Evolutionary conservation across 2,329 filamentous ascomycete species (phyloP).

Genomic region (Delphinella strobiligena): DNA sequence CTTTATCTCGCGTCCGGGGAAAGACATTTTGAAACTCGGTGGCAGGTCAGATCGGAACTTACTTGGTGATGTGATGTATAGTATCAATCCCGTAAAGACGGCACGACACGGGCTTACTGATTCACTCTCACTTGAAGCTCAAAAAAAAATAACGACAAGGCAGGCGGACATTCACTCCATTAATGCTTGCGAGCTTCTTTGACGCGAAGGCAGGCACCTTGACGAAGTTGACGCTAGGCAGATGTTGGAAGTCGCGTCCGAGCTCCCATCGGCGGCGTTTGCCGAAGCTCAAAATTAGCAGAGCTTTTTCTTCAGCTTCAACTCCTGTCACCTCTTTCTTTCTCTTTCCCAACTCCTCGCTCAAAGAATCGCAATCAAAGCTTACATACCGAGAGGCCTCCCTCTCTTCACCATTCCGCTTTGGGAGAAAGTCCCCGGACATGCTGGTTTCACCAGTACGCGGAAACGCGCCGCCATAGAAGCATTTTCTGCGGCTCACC

Average conservation of each 20-base stretch:
- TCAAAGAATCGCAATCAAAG: slow-evolving; percentile 99
- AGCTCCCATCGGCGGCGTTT: too few relatives aligned
- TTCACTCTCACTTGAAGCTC: too few relatives aligned
- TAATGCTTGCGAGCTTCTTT: too few relatives aligned
- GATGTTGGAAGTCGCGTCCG: neutral
- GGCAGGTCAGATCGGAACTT: too few relatives aligned
- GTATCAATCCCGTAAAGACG: too few relatives aligned
- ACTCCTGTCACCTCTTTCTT: neutral
- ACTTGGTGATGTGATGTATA: too few relatives aligned
- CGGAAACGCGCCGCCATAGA: slow-evolving; percentile 99
- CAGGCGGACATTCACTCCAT: too few relatives aligned
- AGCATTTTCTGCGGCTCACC: slow-evolving; percentile 72
- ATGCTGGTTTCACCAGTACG: slow-evolving; percentile 50
- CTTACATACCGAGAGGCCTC: slow-evolving; percentile 69
- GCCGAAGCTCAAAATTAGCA: neutral
- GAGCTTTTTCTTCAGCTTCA: slow-evolving; percentile 1
- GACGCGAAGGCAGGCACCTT: too few relatives aligned
- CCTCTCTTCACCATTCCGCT: slow-evolving; percentile 44
- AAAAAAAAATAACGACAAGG: too few relatives aligned
- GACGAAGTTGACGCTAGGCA: too few relatives aligned
- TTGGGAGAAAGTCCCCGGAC: slow-evolving; percentile 99
- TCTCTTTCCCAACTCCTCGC: slow-evolving; percentile 63
- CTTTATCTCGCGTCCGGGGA: neutral
- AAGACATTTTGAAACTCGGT: neutral
- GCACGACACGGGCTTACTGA: too few relatives aligned